Conservation (phyloP, 2,329 filamentous ascomycete genomes). For the Ascochyta pisi region DNA sequence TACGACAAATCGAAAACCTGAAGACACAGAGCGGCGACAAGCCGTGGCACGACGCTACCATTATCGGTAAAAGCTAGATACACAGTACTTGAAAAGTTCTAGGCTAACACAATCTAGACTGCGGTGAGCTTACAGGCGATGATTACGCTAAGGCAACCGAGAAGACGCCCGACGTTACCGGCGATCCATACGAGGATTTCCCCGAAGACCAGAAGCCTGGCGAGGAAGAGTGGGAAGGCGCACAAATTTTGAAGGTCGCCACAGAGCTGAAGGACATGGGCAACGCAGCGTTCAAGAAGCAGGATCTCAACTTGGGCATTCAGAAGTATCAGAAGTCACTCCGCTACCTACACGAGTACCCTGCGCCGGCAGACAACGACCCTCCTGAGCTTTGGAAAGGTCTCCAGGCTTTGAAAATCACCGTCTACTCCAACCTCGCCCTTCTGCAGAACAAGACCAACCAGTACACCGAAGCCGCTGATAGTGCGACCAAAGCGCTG, state of each 20-base stretch:
- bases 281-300: conserved; percentile 88
- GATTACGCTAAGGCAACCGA: conserved; percentile 71
- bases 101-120: conserved; percentile 61
- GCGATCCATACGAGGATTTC: conserved; percentile 94
- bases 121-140: conserved; percentile 80
- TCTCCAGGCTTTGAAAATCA: conserved; percentile 78
- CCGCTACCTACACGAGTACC: conserved; percentile 86
- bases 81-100: background rate
- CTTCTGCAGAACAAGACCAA: conserved; percentile 83
- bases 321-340: conserved; percentile 95
- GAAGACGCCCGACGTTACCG: conserved; percentile 77
- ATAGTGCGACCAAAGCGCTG: conserved; percentile 75
- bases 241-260: conserved; percentile 78
- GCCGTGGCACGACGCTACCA: conserved; percentile 72
- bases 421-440: conserved; percentile 86
- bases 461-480: conserved; percentile 72
- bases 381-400: conserved; percentile 70
- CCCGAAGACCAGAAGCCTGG: conserved; percentile 76
- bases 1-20: conserved; percentile 89
- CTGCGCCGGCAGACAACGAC: conserved; percentile 72
- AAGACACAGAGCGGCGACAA: conserved; percentile 78
- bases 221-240: conserved; percentile 68
- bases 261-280: conserved; percentile 88
- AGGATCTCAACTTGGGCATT: conserved; percentile 73
- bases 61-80: conserved; percentile 56